Conservation (phyloP, 345 rosid species). For the Viola odorata region DNA sequence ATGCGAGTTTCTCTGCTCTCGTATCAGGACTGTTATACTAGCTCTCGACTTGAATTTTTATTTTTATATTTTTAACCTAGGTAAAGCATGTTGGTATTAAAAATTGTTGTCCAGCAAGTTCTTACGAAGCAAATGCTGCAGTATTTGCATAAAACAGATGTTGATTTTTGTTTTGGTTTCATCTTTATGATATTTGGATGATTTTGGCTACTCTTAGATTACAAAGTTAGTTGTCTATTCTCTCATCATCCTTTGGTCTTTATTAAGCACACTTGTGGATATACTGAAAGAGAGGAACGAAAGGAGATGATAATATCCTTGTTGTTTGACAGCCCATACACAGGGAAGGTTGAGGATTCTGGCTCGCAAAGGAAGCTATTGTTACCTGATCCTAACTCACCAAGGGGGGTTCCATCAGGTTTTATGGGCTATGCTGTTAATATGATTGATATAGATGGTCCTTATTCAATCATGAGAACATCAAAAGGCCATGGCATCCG, state of each 20-base stretch:
- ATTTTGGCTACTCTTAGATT: too few species aligned
- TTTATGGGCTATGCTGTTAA: conserved; percentile 67
- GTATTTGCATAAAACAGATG: too few species aligned
- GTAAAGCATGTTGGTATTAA: not conserved
- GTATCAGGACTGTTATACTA: too few species aligned
- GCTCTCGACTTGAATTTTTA: not conserved
- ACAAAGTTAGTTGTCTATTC: too few species aligned
- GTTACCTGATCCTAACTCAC: conserved; percentile 37
- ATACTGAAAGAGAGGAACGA: not conserved
- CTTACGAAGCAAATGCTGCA: not conserved
- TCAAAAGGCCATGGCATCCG: conserved; percentile 39
- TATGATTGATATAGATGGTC: conserved; percentile 36
- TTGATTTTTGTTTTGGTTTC: too few species aligned
- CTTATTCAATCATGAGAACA: conserved; percentile 20
- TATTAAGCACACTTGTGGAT: not conserved
- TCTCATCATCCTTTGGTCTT: too few species aligned
- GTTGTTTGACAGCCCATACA: conserved; percentile 27
- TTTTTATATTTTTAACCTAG: not conserved
- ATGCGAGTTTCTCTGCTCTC: too few species aligned
- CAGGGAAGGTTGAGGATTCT: conserved; percentile 15
- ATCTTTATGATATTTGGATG: too few species aligned
- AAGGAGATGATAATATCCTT: too few species aligned
- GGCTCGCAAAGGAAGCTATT: conserved; percentile 41
- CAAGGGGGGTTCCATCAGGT: conserved; percentile 41
- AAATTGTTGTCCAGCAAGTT: not conserved